Evolutionary conservation across 345 rosid genomes (phyloP).

Genomic region (Gynandropsis gynandra): DNA sequence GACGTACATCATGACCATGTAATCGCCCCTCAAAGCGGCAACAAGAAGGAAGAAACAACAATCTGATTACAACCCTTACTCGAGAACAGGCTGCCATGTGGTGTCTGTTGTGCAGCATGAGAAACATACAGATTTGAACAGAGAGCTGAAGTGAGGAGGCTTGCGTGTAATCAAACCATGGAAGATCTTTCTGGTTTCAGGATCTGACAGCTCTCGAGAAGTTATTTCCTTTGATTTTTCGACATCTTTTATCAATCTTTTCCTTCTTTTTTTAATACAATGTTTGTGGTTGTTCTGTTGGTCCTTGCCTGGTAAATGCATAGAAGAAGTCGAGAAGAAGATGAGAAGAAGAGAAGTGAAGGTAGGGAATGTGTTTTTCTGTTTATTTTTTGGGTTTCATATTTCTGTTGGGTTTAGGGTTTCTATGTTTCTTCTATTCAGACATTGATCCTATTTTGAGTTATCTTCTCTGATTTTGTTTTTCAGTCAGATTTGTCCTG

Average conservation of each 20-base stretch:
- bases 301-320: too few species aligned
- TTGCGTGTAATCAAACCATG: slow-evolving; percentile 10
- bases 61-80: slow-evolving; percentile 16
- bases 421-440: too few species aligned
- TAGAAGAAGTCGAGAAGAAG: too few species aligned
- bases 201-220: slow-evolving; percentile 16
- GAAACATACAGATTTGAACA: too few species aligned
- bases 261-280: neutral
- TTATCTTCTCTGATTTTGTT: too few species aligned
- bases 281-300: too few species aligned
- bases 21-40: neutral
- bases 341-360: too few species aligned
- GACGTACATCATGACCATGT: neutral
- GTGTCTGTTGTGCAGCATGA: neutral
- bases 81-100: slow-evolving; percentile 25
- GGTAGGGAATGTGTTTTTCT: too few species aligned
- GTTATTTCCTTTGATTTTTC: slow-evolving; percentile 17
- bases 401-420: too few species aligned
- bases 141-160: neutral
- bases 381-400: too few species aligned
- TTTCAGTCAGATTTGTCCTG: too few species aligned
- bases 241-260: neutral
- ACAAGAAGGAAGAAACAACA: slow-evolving; percentile 21
- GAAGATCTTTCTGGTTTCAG: slow-evolving; percentile 15
- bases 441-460: too few species aligned